Evolutionary conservation across 176 grass and related monocot species (phyloP).

Genomic region (Carex kokanica): DNA sequence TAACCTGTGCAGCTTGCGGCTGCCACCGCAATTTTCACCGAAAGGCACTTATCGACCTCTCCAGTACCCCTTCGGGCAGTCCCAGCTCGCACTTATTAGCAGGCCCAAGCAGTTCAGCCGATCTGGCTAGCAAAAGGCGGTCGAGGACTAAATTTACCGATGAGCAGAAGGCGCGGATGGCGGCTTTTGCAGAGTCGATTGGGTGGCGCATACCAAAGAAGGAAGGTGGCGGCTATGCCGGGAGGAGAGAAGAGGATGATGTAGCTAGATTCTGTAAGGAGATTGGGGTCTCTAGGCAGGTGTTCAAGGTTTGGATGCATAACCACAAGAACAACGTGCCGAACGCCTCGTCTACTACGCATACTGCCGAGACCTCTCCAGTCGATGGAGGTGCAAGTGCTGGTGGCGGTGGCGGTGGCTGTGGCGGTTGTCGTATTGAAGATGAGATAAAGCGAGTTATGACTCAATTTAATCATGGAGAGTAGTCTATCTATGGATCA

Average conservation of each 20-base stretch:
- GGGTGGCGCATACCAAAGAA: slow-evolving; percentile 86
- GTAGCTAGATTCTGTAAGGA: slow-evolving; percentile 75
- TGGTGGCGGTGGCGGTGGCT: background rate
- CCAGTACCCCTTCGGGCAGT: slow-evolving; percentile 16
- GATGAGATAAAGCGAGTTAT: slow-evolving; percentile 50
- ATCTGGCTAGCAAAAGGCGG: slow-evolving; percentile 49
- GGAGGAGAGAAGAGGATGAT: slow-evolving; percentile 47
- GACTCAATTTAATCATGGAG: slow-evolving; percentile 12
- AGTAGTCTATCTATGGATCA: background rate
- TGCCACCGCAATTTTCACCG: slow-evolving; percentile 94
- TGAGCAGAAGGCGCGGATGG: slow-evolving; percentile 75
- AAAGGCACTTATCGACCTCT: slow-evolving; percentile 40
- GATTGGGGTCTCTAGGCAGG: slow-evolving; percentile 72
- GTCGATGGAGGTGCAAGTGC: slow-evolving; percentile 27
- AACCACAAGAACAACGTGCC: slow-evolving; percentile 66
- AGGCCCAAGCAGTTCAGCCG: slow-evolving; percentile 30
- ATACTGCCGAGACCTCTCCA: slow-evolving; percentile 1
- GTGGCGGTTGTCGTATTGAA: slow-evolving; percentile 35
- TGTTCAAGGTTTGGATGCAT: slow-evolving; percentile 98
- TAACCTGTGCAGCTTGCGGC: slow-evolving; percentile 69
- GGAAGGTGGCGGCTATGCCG: slow-evolving; percentile 44
- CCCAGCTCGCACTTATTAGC: slow-evolving; percentile 12
- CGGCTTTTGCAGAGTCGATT: slow-evolving; percentile 63
- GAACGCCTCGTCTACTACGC: slow-evolving; percentile 52
- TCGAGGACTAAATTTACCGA: slow-evolving; percentile 79